A percentile compares a stretch with the other conserved stretches of the same genome.
phyloP scores from a whole-genome alignment of 2,329 filamentous ascomycete species.

The Cladophialophora exuberans region DNA sequence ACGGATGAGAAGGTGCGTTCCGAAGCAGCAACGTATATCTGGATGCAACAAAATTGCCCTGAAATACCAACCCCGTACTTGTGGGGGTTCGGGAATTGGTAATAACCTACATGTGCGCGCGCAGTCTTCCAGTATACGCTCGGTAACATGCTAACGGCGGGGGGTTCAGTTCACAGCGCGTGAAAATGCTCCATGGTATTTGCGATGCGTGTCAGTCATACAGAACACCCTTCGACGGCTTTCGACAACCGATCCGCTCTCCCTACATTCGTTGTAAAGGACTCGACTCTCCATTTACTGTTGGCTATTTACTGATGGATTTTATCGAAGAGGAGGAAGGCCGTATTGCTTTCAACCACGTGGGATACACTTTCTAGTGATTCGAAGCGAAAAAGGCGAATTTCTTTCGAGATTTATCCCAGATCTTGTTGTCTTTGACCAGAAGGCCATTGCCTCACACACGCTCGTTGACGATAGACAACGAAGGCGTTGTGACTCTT shows the following conservation, averaged over 20 bases:
- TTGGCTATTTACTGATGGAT: conserved; percentile 28
- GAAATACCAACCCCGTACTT: conserved; percentile 34
- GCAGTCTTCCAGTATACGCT: not conserved
- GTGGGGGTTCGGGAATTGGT: conserved; percentile 33
- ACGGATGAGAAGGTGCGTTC: conserved; percentile 37
- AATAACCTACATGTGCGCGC: not conserved
- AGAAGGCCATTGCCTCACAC: conserved; percentile 28
- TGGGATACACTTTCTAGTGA: conserved; percentile 4
- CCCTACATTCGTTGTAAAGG: not conserved
- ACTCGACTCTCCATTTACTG: not conserved
- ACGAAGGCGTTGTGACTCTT: conserved; percentile 32
- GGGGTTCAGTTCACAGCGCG: conserved; percentile 9
- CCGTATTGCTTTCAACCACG: conserved; percentile 28
- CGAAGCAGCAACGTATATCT: conserved; percentile 37
- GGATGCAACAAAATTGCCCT: conserved; percentile 36
- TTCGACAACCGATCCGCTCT: not conserved
- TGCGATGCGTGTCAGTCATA: conserved; percentile 7
- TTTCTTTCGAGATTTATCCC: conserved; percentile 33
- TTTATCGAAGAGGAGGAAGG: conserved; percentile 27
- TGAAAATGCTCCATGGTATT: conserved; percentile 13
- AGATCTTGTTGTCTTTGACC: conserved; percentile 34
- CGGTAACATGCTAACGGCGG: not conserved
- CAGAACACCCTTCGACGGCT: conserved; percentile 6
- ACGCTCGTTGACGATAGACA: conserved; percentile 33
- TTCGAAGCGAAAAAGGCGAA: conserved; percentile 25